Percentiles rank a stretch among this genome's conserved stretches.
Evolutionary conservation across 2,329 filamentous ascomycete species (phyloP).

Genomic region (Zarea fungicola): DNA sequence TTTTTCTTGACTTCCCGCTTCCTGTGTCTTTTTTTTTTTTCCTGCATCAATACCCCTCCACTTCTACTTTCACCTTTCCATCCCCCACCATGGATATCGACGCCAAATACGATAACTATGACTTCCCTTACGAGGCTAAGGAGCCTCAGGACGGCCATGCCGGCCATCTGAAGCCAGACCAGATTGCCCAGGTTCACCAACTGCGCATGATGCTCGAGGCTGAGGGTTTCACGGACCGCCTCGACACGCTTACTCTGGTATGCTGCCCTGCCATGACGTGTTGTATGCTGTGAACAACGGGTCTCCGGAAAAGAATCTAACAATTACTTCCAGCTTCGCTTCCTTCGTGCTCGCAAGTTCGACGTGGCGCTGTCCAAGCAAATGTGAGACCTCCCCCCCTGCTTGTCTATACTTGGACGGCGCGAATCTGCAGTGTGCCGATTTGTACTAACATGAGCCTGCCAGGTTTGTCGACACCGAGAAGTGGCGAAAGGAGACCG

Average conservation of each 20-base stretch:
- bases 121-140: conserved; percentile 77
- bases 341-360: conserved; percentile 92
- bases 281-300: background rate
- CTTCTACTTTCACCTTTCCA: conserved; percentile 11
- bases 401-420: too few species aligned
- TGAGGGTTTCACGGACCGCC: conserved; percentile 72
- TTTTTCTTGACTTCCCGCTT: background rate
- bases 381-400: conserved; percentile 63
- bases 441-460: conserved; percentile 18
- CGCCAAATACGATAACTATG: conserved; percentile 93
- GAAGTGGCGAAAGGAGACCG: conserved; percentile 83
- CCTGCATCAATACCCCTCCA: conserved; percentile 5
- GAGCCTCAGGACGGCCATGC: conserved; percentile 71
- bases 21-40: background rate
- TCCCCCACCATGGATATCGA: conserved; percentile 54
- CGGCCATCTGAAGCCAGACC: conserved; percentile 77
- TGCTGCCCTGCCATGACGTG: conserved; percentile 24
- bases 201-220: conserved; percentile 79
- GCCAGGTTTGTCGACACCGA: conserved; percentile 84
- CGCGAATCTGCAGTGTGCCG: too few species aligned
- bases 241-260: conserved; percentile 91
- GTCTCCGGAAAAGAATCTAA: background rate
- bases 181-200: conserved; percentile 86
- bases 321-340: conserved; percentile 58
- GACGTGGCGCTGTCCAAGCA: conserved; percentile 76